Conservation (phyloP, 2,329 filamentous ascomycete species). For the Aureobasidium leucospermi region DNA sequence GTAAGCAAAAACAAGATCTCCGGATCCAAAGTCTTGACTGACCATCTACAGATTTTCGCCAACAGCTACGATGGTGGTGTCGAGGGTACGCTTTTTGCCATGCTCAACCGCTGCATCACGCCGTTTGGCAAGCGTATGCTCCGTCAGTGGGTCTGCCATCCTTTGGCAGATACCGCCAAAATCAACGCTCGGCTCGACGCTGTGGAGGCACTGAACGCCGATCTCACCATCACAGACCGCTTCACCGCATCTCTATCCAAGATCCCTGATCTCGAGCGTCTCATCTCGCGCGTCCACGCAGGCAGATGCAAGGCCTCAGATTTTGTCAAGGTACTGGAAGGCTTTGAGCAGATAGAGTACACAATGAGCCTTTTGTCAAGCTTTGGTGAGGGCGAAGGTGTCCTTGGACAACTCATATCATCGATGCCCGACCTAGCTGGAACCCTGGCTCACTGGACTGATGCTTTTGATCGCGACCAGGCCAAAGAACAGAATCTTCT, state of each 20-base stretch:
- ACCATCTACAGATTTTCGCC: slow-evolving; percentile 56
- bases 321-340: slow-evolving; percentile 87
- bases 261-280: slow-evolving; percentile 86
- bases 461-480: slow-evolving; percentile 77
- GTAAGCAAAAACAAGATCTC: not conserved
- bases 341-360: slow-evolving; percentile 96
- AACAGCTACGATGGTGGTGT: slow-evolving; percentile 81
- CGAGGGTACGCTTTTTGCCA: slow-evolving; percentile 80
- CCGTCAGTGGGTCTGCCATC: slow-evolving; percentile 95
- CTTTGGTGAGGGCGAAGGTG: slow-evolving; percentile 68
- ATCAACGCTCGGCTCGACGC: slow-evolving; percentile 94
- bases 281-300: slow-evolving; percentile 91
- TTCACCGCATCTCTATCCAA: slow-evolving; percentile 84
- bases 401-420: slow-evolving; percentile 75
- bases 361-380: slow-evolving; percentile 73
- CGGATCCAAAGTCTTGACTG: not conserved
- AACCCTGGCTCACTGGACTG: slow-evolving; percentile 76
- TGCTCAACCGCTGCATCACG: slow-evolving; percentile 90
- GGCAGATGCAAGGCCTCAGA: slow-evolving; percentile 84
- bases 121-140: slow-evolving; percentile 96
- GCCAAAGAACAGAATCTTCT: slow-evolving; percentile 74
- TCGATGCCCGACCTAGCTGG: slow-evolving; percentile 78
- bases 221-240: slow-evolving; percentile 71
- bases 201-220: slow-evolving; percentile 84
- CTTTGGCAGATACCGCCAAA: slow-evolving; percentile 73